These are phyloP conservation scores for Xylaria arbuscula DNA, from an alignment of 2,329 filamentous ascomycete species.

Conservation along the genomic window DNA sequence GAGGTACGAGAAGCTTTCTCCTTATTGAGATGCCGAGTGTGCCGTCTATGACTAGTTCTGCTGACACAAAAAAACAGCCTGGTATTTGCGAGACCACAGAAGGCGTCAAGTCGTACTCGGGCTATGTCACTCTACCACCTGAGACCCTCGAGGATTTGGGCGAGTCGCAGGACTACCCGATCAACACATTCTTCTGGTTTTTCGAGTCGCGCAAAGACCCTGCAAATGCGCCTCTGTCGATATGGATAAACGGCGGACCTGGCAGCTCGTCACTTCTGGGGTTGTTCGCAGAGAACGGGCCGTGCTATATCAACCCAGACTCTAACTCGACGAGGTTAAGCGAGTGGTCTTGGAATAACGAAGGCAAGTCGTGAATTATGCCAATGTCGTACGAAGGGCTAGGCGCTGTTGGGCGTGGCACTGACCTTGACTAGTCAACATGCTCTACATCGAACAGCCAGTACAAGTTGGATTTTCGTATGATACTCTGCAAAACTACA, in stretches of 20 bases:
- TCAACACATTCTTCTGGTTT: constrained; percentile 59
- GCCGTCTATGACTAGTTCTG: background rate
- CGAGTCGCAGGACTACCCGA: constrained; percentile 57
- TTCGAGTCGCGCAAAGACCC: constrained; percentile 51
- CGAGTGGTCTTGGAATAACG: constrained; percentile 68
- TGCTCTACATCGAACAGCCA: constrained; percentile 65
- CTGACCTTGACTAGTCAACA: constrained; percentile 56
- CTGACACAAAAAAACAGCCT: constrained; percentile 54
- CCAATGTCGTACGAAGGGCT: background rate
- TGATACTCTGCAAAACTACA: constrained; percentile 68
- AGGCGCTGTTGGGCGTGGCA: background rate
- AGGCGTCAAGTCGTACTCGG: constrained; percentile 71
- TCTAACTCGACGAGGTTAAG: constrained; percentile 63
- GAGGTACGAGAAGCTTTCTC: constrained; percentile 47
- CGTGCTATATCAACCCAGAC: constrained; percentile 56
- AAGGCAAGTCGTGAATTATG: constrained; percentile 38
- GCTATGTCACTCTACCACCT: constrained; percentile 67
- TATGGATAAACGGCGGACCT: constrained; percentile 70
- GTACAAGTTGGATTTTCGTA: constrained; percentile 72
- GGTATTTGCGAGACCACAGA: constrained; percentile 64
- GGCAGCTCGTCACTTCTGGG: constrained; percentile 66
- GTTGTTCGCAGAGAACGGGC: constrained; percentile 63
- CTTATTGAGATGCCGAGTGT: background rate
- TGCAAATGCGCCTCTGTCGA: constrained; percentile 55
- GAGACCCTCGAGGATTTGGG: constrained; percentile 55